Evolutionary conservation across 176 grass and related monocot genomes (phyloP).

Genomic region (Pontederia paniculata): DNA sequence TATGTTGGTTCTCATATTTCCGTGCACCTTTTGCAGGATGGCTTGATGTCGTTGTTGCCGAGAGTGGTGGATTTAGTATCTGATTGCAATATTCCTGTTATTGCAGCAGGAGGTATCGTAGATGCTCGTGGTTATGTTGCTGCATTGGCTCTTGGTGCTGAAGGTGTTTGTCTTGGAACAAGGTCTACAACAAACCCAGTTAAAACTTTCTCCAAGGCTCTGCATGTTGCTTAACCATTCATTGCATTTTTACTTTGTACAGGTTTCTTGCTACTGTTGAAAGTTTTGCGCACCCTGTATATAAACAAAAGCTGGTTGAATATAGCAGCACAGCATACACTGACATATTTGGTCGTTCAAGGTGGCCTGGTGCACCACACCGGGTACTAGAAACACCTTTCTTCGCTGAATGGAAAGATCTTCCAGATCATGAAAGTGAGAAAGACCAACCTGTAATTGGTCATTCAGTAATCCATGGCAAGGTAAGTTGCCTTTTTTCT

Average conservation of each 20-base stretch:
- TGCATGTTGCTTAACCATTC: conserved; percentile 2
- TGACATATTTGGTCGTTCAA: conserved; percentile 64
- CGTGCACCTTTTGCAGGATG: conserved; percentile 40
- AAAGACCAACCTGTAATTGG: conserved; percentile 64
- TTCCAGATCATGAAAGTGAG: conserved; percentile 71
- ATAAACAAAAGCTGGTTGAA: conserved; percentile 69
- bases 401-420: conserved; percentile 46
- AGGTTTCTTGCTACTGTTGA: conserved; percentile 68
- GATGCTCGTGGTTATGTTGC: conserved; percentile 82
- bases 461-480: conserved; percentile 66
- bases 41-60: conserved; percentile 56
- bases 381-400: conserved; percentile 69
- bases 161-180: conserved; percentile 77
- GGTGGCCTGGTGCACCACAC: conserved; percentile 80
- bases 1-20: conserved; percentile 17
- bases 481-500: conserved; percentile 35
- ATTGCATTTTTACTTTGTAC: conserved; percentile 14
- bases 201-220: not conserved
- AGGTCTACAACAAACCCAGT: conserved; percentile 32
- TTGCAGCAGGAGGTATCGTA: conserved; percentile 72
- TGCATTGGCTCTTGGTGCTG: conserved; percentile 66
- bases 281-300: conserved; percentile 73
- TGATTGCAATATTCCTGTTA: conserved; percentile 38
- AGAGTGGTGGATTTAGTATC: conserved; percentile 65
- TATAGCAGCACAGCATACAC: conserved; percentile 56